These are phyloP conservation scores for Macrocybe gigantea DNA, from an alignment of 768 basidiomycete genomes.

Conservation along the genomic window DNA sequence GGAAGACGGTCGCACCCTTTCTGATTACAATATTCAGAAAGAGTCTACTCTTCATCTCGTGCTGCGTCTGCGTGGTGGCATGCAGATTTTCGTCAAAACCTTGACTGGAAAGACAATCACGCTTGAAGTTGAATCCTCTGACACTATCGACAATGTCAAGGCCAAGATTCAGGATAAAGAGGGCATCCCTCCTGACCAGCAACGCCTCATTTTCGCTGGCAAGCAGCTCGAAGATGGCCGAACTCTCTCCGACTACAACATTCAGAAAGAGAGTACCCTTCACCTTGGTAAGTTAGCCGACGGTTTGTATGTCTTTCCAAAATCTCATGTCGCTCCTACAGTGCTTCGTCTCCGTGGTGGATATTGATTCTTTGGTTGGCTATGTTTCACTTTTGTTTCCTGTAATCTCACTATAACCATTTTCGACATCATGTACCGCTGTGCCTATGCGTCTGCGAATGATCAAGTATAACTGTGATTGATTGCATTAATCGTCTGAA, in stretches of 20 bases:
- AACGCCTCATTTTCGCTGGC: slow-evolving; percentile 97
- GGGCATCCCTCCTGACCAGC: slow-evolving; percentile 91
- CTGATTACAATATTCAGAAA: slow-evolving; percentile 76
- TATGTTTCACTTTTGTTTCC: not conserved
- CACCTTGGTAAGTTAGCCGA: slow-evolving; percentile 43
- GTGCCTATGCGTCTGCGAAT: too few species aligned
- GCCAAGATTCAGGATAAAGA: slow-evolving; percentile 98
- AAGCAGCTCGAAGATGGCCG: slow-evolving; percentile 99
- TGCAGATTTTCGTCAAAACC: slow-evolving; percentile 36
- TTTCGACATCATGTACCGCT: too few species aligned
- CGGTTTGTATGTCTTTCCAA: too few species aligned
- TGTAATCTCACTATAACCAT: too few species aligned
- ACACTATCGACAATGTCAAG: slow-evolving; percentile 98
- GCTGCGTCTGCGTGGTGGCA: slow-evolving; percentile 77
- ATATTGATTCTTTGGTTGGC: slow-evolving; percentile 1
- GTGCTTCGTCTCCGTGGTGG: slow-evolving; percentile 98
- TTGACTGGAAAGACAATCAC: slow-evolving; percentile 99
- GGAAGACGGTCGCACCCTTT: slow-evolving; percentile 72
- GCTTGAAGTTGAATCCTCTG: slow-evolving; percentile 95
- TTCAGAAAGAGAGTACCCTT: slow-evolving; percentile 99
- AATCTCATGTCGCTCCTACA: too few species aligned
- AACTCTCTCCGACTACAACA: slow-evolving; percentile 93
- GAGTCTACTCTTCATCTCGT: slow-evolving; percentile 71
- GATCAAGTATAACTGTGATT: too few species aligned
- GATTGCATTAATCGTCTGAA: too few species aligned